phyloP scores from a whole-genome alignment of 2,329 filamentous ascomycete species.

The Endoconidiophora laricicola region DNA sequence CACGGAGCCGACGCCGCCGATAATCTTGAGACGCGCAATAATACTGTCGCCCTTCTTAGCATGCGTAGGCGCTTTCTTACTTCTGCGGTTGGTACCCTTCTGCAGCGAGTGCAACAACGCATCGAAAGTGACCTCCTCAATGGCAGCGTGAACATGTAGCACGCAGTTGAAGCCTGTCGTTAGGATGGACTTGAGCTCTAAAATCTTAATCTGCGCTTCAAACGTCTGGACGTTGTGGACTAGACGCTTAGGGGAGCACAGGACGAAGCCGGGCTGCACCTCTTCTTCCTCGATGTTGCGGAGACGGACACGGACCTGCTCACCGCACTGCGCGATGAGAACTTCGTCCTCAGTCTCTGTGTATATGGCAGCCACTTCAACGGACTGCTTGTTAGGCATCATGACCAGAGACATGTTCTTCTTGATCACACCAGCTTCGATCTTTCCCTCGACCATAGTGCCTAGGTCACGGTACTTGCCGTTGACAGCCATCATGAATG shows the following conservation, averaged over 20 bases:
- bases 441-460: conserved; percentile 93
- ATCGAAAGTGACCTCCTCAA: conserved; percentile 90
- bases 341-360: conserved; percentile 95
- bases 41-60: conserved; percentile 69
- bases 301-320: conserved; percentile 83
- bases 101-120: conserved; percentile 84
- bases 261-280: conserved; percentile 83
- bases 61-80: conserved; percentile 82
- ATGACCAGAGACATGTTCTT: conserved; percentile 74
- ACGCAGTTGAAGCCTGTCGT: conserved; percentile 96
- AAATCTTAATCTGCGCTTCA: conserved; percentile 89
- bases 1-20: conserved; percentile 66
- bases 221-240: conserved; percentile 83
- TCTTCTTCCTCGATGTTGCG: conserved; percentile 97
- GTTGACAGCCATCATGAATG: conserved; percentile 97
- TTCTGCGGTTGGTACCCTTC: conserved; percentile 85
- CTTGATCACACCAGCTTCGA: conserved; percentile 86
- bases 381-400: conserved; percentile 83
- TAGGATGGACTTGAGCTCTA: conserved; percentile 88
- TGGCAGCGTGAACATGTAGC: conserved; percentile 88
- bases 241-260: conserved; percentile 84
- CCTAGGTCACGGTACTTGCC: conserved; percentile 96
- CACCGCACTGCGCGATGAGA: conserved; percentile 65
- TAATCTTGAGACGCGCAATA: conserved; percentile 81
- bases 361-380: conserved; percentile 73